These are phyloP conservation scores for Pleurotus tuber-regium DNA, from an alignment of 768 basidiomycete genomes.

Conservation along the genomic window DNA sequence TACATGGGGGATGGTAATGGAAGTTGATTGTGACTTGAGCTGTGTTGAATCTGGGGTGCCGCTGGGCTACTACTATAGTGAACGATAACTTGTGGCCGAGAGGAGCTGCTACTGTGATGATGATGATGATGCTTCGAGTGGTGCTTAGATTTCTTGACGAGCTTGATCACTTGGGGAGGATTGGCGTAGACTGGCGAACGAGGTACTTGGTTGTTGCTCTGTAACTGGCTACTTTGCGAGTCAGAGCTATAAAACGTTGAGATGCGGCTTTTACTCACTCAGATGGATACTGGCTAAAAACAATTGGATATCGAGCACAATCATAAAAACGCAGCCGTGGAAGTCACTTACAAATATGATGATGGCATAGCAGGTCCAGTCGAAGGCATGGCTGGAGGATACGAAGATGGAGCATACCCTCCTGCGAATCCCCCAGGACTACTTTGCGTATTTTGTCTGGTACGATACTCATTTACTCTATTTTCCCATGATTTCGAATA, in stretches of 20 bases:
- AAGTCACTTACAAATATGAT: not conserved
- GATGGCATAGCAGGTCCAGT: not conserved
- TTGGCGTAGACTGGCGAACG: not conserved
- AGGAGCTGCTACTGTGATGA: constrained; percentile 7
- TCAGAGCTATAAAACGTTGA: no score
- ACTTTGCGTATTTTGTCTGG: no score
- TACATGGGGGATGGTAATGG: not conserved
- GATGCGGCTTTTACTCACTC: no score
- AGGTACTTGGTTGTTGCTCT: no score
- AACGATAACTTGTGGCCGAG: not conserved
- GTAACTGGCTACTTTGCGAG: no score
- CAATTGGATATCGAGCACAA: no score
- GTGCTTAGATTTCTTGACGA: constrained; percentile 3
- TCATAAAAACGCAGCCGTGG: no score
- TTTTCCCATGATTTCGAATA: not conserved
- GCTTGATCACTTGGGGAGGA: not conserved
- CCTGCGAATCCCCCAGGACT: no score
- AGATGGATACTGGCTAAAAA: no score
- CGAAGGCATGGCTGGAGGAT: not conserved
- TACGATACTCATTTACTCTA: no score
- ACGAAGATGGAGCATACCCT: not conserved
- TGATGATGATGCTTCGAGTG: constrained; percentile 1
- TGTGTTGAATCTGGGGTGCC: not conserved
- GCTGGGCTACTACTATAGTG: constrained; percentile 1
- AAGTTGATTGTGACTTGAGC: not conserved